phyloP scores from a whole-genome alignment of 2,329 filamentous ascomycete genomes.

The Stagonosporopsis vannaccii region DNA sequence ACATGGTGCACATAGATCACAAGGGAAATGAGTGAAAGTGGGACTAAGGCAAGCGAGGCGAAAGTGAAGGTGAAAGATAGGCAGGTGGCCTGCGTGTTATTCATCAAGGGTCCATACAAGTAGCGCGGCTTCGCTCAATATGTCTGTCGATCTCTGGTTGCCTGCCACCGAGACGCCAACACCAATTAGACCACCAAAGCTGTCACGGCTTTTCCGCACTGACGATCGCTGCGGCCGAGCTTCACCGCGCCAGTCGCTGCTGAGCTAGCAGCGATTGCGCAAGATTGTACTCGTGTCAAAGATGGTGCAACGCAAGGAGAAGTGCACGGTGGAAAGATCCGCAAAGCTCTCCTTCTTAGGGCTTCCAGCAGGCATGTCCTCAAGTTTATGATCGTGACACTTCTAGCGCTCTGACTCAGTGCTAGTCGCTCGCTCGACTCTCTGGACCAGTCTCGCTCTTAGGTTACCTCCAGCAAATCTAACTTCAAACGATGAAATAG shows the following conservation, averaged over 20 bases:
- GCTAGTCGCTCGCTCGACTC: too few species aligned
- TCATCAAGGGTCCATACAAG: neutral
- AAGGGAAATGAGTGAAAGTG: neutral
- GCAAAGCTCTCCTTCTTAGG: neutral
- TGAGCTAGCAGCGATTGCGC: neutral
- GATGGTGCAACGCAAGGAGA: neutral
- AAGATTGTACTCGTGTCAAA: neutral
- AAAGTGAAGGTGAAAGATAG: neutral
- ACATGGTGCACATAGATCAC: neutral
- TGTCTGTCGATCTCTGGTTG: neutral
- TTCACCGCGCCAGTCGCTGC: neutral
- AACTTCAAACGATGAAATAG: neutral
- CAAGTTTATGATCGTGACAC: neutral
- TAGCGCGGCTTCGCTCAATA: slow-evolving; percentile 1
- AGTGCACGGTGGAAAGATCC: too few species aligned
- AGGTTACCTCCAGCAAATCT: too few species aligned
- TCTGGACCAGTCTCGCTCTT: too few species aligned
- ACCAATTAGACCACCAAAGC: neutral
- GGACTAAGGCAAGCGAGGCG: neutral
- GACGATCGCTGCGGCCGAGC: slow-evolving; percentile 5
- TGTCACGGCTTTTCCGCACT: neutral
- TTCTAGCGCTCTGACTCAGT: too few species aligned
- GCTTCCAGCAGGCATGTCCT: neutral
- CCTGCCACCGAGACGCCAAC: neutral
- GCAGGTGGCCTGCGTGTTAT: neutral